Conservation (phyloP, 495 filamentous ascomycete genomes). For the Xylaria flabelliformis region DNA sequence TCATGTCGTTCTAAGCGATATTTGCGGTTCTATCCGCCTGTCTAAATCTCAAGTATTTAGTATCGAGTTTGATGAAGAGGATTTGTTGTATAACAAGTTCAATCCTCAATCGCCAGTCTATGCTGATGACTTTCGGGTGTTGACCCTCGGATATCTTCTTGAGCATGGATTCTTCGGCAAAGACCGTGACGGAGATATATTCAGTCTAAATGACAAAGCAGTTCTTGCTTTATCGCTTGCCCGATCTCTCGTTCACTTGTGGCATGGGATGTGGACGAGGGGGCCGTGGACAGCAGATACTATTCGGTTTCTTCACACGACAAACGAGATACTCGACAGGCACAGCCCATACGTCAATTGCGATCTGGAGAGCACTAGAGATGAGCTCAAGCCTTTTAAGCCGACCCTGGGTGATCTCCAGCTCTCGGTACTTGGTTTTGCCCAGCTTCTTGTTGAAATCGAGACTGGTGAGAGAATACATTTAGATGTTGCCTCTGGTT, state of each 20-base stretch:
- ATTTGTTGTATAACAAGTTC: slow-evolving; percentile 1
- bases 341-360: background rate
- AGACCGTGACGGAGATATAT: background rate
- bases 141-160: background rate
- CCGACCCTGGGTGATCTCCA: background rate
- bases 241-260: background rate
- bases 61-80: background rate
- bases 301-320: background rate
- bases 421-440: background rate
- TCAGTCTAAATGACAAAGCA: background rate
- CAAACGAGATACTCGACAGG: background rate
- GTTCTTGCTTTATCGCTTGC: slow-evolving; percentile 5
- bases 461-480: background rate
- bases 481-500: background rate
- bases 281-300: background rate
- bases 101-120: background rate
- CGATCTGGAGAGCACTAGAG: background rate
- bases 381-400: background rate
- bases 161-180: background rate
- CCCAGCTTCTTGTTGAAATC: slow-evolving; percentile 1
- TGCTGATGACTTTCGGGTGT: background rate
- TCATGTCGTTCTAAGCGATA: no score
- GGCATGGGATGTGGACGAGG: background rate
- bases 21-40: no score
- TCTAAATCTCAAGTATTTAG: no score